Conservation (phyloP, 148 eudicot genomes). For the Selenicereus undatus region DNA sequence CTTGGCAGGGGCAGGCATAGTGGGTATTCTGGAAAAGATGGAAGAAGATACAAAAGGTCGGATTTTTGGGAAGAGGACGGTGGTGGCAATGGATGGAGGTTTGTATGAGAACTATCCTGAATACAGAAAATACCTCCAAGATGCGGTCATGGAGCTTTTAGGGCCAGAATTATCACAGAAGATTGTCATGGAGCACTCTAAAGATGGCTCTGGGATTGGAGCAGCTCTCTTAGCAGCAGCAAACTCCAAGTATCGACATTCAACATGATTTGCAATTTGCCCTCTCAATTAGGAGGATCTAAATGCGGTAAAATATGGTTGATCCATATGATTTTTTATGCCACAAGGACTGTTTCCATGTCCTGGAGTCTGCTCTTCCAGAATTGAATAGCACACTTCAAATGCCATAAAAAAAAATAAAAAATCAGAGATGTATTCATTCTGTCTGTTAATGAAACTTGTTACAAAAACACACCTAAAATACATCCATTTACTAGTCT, state of each 20-base stretch:
- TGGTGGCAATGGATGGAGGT: constrained; percentile 90
- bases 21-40: constrained; percentile 67
- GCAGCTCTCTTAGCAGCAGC: constrained; percentile 83
- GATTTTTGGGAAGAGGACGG: constrained; percentile 53
- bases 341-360: background rate
- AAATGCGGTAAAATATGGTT: background rate
- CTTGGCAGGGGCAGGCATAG: constrained; percentile 77
- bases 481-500: constrained; percentile 1
- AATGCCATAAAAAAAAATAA: background rate
- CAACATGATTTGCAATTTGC: constrained; percentile 24
- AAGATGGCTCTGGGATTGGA: constrained; percentile 87
- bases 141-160: constrained; percentile 56
- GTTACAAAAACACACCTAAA: too few relatives aligned
- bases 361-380: background rate
- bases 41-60: constrained; percentile 51
- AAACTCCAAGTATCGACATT: constrained; percentile 44
- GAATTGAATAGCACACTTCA: background rate
- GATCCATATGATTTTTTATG: background rate
- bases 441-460: background rate
- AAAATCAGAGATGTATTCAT: background rate
- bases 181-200: constrained; percentile 56
- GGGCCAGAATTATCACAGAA: constrained; percentile 48
- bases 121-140: constrained; percentile 54
- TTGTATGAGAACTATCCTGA: constrained; percentile 70
- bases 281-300: background rate